Base-by-base conservation (phyloP, 805 yeast species). In the Metschnikowia aberdeeniae region DNA sequence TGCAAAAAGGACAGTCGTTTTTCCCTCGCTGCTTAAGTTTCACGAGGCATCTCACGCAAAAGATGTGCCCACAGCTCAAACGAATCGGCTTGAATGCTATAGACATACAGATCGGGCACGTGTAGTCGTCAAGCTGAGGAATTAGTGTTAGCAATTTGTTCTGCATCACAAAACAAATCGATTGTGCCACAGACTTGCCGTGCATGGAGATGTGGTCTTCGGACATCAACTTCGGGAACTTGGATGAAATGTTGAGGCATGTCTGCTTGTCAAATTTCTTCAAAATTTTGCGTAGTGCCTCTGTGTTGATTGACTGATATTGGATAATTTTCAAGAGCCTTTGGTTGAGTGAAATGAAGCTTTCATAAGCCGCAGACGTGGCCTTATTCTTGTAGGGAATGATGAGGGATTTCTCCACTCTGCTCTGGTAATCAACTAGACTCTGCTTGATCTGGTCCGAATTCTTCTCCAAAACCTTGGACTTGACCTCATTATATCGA, bases 251-350 rank as follows among this genome's bases (percentile, higher is more conserved):
- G 27, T 73, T 70, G 26, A 84, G 63, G 6, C 78, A 64, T 0
- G 92, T 85, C 54, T 79, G 83, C 58, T 85, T 85, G 54, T 86
- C 89, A 54, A 86, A 85, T 58, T 85, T 85, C 59, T 85, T 84
- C 57, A 84, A 67, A 49, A 85, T 85, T 60, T 85, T 85, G 13
- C 75, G 64, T 33, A 83, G 73, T 0, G 92, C 92, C 34, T 78
- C 71, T 29, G 76, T 67, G 61, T 85, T 85, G 47, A 84, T 70
- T 7, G 76, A 67, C 55, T 82, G 85, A 57, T 80, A 85, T 50
- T 78, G 77, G 27, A 81, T 68, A 9, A 79, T 73, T 55, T 78
- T 77, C 35, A 85, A 57, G 17, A 85, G 61, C 45, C 76, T 76
- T 28, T 68, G 62, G 58, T 85, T 85, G 53, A 84, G 55, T 3